phyloP scores from a whole-genome alignment of 805 yeast genomes.

The Starmerella bombicola region DNA sequence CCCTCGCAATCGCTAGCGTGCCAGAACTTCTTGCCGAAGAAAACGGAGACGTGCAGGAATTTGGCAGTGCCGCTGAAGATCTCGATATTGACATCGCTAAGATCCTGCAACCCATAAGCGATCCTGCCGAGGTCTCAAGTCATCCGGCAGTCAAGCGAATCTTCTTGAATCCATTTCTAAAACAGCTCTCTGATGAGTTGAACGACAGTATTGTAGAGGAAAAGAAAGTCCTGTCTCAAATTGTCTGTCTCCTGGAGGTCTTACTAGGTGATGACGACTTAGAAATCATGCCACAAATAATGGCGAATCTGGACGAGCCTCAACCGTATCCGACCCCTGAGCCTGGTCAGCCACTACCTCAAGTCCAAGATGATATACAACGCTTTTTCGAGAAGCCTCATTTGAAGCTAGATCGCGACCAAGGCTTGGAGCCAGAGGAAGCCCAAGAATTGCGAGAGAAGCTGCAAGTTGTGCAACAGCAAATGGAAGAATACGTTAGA shows the following conservation, averaged over 20 bases:
- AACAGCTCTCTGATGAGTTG: conserved; percentile 55
- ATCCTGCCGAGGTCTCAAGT: conserved; percentile 63
- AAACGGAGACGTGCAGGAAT: conserved; percentile 34
- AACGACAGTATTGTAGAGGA: conserved; percentile 71
- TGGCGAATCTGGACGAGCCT: conserved; percentile 4
- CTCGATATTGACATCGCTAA: conserved; percentile 26
- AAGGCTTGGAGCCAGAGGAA: conserved; percentile 40
- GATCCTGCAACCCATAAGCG: conserved; percentile 56
- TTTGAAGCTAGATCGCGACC: conserved; percentile 36
- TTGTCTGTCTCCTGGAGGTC: conserved; percentile 60
- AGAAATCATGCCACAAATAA: conserved; percentile 14
- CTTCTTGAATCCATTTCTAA: conserved; percentile 45
- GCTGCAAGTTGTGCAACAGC: conserved; percentile 66
- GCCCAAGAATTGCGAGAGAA: conserved; percentile 63
- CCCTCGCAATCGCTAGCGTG: conserved; percentile 27
- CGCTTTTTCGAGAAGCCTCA: conserved; percentile 51
- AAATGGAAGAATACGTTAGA: conserved; percentile 75
- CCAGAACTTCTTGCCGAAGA: conserved; percentile 19
- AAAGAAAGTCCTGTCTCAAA: conserved; percentile 58
- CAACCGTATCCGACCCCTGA: conserved; percentile 11
- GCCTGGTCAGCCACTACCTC: conserved; percentile 10
- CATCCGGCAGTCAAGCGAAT: conserved; percentile 61
- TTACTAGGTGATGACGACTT: conserved; percentile 78
- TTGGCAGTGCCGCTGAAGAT: conserved; percentile 40
- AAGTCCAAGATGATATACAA: conserved; percentile 4